phyloP scores from a whole-genome alignment of 441 rosid genomes.

The Melastoma candidum region DNA sequence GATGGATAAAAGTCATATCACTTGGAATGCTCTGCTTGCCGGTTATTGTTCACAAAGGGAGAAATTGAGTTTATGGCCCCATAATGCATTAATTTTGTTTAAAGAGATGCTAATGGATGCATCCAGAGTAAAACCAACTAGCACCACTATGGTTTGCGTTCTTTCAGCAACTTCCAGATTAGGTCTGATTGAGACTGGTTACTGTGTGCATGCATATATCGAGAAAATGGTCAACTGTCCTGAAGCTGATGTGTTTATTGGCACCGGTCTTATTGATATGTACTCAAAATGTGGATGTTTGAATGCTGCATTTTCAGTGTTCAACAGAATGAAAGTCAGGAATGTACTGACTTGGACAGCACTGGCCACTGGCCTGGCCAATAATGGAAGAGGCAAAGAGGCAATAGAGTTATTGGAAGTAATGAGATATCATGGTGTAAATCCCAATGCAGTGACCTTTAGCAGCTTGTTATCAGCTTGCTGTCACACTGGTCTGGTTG shows the following conservation, averaged over 20 bases:
- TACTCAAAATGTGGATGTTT: conserved; percentile 43
- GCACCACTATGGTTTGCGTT: conserved; percentile 41
- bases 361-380: conserved; percentile 37
- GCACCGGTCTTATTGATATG: conserved; percentile 43
- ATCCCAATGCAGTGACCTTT: conserved; percentile 40
- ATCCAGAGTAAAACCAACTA: conserved; percentile 31
- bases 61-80: conserved; percentile 21
- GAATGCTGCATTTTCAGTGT: conserved; percentile 20
- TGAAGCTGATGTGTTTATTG: conserved; percentile 32
- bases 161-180: conserved; percentile 37
- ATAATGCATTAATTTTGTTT: conserved; percentile 28
- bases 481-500: conserved; percentile 31
- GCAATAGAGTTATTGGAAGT: conserved; percentile 25
- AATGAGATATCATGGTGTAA: conserved; percentile 27
- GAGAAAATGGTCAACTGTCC: conserved; percentile 29
- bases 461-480: conserved; percentile 32
- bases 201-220: conserved; percentile 37
- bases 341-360: conserved; percentile 52
- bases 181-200: conserved; percentile 29
- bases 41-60: conserved; percentile 37
- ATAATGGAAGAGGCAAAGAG: conserved; percentile 34
- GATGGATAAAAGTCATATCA: conserved; percentile 24
- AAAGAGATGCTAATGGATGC: conserved; percentile 19
- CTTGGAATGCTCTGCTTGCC: conserved; percentile 45
- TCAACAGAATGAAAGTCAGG: conserved; percentile 27